These are phyloP conservation scores for Tillandsia leiboldiana DNA, from an alignment of 176 grass and related monocot genomes.

Conservation along the genomic window DNA sequence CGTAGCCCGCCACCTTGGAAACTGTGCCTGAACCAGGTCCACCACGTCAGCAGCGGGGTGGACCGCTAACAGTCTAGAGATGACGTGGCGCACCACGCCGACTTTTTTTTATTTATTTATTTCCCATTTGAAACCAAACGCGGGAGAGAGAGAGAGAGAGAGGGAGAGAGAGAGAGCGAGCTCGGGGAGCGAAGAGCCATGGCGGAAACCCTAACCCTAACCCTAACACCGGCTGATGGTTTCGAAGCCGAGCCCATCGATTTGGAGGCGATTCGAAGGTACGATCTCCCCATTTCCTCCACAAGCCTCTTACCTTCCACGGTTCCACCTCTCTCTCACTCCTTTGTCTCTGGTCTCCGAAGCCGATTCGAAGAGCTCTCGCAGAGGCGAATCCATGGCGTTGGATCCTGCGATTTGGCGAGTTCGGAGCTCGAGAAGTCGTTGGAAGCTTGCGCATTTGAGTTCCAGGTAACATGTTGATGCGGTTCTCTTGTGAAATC, in stretches of 20 bases:
- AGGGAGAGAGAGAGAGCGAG: neutral
- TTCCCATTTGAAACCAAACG: conserved; percentile 33
- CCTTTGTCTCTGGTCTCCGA: neutral
- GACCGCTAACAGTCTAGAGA: no score
- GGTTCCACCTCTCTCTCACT: neutral
- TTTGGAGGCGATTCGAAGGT: conserved; percentile 47
- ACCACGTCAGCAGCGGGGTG: no score
- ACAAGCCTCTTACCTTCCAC: neutral
- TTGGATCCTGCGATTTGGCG: conserved; percentile 6
- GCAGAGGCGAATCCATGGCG: conserved; percentile 9
- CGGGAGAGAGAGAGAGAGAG: conserved; percentile 18
- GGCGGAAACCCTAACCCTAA: conserved; percentile 36
- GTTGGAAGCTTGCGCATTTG: conserved; percentile 12
- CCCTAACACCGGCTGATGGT: neutral
- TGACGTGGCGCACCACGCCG: neutral
- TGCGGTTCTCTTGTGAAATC: neutral
- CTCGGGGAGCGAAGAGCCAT: conserved; percentile 5
- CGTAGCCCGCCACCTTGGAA: neutral
- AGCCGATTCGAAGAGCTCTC: conserved; percentile 58
- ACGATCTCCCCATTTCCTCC: neutral
- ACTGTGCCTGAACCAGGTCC: no score
- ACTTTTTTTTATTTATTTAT: neutral
- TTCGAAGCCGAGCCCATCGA: conserved; percentile 25
- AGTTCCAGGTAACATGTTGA: conserved; percentile 31
- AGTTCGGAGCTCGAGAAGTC: conserved; percentile 14